Percentiles rank a stretch among this genome's conserved stretches.
phyloP scores from a whole-genome alignment of 2,329 filamentous ascomycete species.

The Fusarium udum region DNA sequence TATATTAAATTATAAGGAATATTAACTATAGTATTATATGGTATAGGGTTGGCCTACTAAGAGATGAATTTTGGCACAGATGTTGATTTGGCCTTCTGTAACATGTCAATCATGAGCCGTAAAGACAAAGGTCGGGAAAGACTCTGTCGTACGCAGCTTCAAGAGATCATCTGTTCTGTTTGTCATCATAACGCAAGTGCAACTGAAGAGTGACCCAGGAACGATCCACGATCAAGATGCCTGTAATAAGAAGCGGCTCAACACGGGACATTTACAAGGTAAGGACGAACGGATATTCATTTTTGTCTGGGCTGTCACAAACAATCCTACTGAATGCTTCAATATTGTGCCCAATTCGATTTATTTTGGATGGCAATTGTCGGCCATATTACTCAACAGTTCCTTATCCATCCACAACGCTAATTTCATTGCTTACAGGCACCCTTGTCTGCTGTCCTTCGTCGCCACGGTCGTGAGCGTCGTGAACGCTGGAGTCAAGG shows the following conservation, averaged over 20 bases:
- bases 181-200: constrained; percentile 23
- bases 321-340: neutral
- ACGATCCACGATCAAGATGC: constrained; percentile 13
- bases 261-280: constrained; percentile 20
- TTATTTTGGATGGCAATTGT: neutral
- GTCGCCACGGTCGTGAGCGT: constrained; percentile 5
- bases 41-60: too few species aligned
- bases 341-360: neutral
- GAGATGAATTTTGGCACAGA: too few species aligned
- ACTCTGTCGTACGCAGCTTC: constrained; percentile 29
- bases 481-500: constrained; percentile 17
- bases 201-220: constrained; percentile 11
- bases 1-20: too few species aligned
- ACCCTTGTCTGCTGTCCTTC: constrained; percentile 24
- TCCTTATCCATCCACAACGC: neutral
- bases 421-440: constrained; percentile 25
- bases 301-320: neutral
- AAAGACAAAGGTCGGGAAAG: constrained; percentile 33
- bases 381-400: neutral
- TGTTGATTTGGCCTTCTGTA: too few species aligned
- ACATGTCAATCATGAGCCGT: constrained; percentile 35
- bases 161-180: constrained; percentile 2
- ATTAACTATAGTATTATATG: too few species aligned
- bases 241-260: constrained; percentile 6
- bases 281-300: constrained; percentile 2